Base-by-base conservation (phyloP, 83 land plant genomes). In the Larix sibirica region DNA sequence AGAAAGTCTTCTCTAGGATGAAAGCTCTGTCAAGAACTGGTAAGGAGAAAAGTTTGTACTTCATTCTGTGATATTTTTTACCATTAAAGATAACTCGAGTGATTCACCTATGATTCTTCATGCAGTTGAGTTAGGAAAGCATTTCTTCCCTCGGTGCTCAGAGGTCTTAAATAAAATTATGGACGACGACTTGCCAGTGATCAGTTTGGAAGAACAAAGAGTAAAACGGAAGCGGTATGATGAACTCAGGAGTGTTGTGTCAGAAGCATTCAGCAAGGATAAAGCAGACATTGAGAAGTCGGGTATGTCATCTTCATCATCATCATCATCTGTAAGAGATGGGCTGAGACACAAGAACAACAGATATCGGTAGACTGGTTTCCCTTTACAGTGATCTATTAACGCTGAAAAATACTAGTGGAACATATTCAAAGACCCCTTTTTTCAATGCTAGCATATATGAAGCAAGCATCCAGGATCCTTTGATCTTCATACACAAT, bases 101-200 rank as follows among this genome's bases (percentile, higher is more conserved):
- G 42, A 17, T 14, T 20, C n/a, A 79, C 42, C 60, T 54, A 23
- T 56, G 80, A 10, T 77, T 50, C 2, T 63, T 23, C 8, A 33
- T 67, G 81, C 92, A 96, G 98, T 92, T 83, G 95, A 91, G 77
- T 63, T 86, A 69, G 98, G 97, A 0, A 82, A 87, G 16, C 82
- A 82, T 20, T 93, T 84, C 64, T 96, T 94, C 66, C 97, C 97
- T 13, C 90, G 89, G 31, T 94, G 94, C 81, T 89, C 97, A 17
- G 85, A 84, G 44, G 90, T 92, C 28, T 83, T 96, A 14, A 91
- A 96, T 81, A 91, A 87, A 83, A 87, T 91, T 33, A 74, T 94
- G 86, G 94, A 87, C 4, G 94, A 91, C 78, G 97, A 95, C 56
- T 44, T 77, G 28, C 82, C 83, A 20, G 87, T 83, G 33, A 21